Base-by-base conservation (phyloP, 139 green algal genomes). In the Penium margaritaceum region DNA sequence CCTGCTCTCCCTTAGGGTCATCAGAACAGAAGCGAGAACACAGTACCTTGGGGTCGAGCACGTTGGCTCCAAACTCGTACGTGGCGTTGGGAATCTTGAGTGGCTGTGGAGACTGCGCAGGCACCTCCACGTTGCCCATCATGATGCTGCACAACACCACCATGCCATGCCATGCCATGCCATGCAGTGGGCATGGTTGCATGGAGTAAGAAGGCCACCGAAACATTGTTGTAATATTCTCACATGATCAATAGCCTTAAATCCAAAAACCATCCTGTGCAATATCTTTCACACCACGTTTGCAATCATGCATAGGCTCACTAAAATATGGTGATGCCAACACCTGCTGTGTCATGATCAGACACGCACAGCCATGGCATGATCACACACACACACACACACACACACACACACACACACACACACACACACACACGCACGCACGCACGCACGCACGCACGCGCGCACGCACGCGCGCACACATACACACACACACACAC, bases 11-110 rank as follows among this genome's bases (percentile, higher is more conserved):
- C n/a, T n/a, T n/a, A n/a, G n/a, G n/a, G n/a, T n/a, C n/a, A n/a
- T n/a, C n/a, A n/a, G n/a, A n/a, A n/a, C n/a, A n/a, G n/a, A n/a
- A n/a, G n/a, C n/a, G n/a, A n/a, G n/a, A n/a, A n/a, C n/a, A n/a
- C n/a, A n/a, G n/a, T 0, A 65, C 71, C 71, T 76, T 66, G 15
- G 71, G 86, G 64, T 89, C 93, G 32, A 98, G 86, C 1, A 97
- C 80, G 77, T 96, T 99, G 63, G 95, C 94, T 0, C 94, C 94
- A 84, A 99, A 99, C 80, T 98, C 95, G 55, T 99, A 99, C 12
- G 82, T 91, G 30, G 88, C 84, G 2, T 91, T 83, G 1, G 90
- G 85, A 62, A 92, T 86, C 84, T 98, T 98, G 38, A 96, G 70
- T 24, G 70, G 74, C 67, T 91, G 85, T 2, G 76, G 43, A 35